Percentiles rank a stretch among this genome's conserved stretches.
These are phyloP conservation scores for Cymbopogon flexuosus DNA, from an alignment of 202 grass and related monocot species.

Conservation along the genomic window DNA sequence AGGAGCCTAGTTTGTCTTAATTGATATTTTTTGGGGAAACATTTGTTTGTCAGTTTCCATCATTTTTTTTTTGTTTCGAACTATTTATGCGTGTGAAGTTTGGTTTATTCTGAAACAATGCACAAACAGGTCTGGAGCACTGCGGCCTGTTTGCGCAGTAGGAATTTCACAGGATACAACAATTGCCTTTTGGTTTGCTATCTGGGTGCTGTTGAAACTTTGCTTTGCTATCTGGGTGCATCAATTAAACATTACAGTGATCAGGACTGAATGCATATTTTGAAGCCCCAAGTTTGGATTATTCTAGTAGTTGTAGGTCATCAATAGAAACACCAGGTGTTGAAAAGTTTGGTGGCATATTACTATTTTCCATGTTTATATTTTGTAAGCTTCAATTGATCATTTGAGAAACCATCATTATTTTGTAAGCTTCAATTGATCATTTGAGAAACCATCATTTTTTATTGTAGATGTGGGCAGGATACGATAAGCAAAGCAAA, in stretches of 20 bases:
- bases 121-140: neutral
- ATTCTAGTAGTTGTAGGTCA: neutral
- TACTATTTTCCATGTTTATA: neutral
- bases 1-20: neutral
- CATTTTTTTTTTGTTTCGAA: neutral
- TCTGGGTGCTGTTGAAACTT: neutral
- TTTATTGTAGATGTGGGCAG: slow-evolving; percentile 33
- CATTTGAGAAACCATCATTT: neutral
- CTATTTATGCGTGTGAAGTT: neutral
- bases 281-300: neutral
- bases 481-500: slow-evolving; percentile 52
- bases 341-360: neutral
- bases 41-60: neutral
- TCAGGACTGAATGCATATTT: neutral
- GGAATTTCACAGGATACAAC: neutral
- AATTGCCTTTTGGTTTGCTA: neutral
- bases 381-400: neutral
- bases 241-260: neutral
- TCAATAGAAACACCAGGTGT: neutral
- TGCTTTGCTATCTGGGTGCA: neutral
- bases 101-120: neutral
- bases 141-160: neutral
- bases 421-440: neutral
- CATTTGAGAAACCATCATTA: neutral
- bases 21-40: neutral